Evolutionary conservation across 163 green algal genomes (phyloP).

Genomic region (Scenedesmus sp.): DNA sequence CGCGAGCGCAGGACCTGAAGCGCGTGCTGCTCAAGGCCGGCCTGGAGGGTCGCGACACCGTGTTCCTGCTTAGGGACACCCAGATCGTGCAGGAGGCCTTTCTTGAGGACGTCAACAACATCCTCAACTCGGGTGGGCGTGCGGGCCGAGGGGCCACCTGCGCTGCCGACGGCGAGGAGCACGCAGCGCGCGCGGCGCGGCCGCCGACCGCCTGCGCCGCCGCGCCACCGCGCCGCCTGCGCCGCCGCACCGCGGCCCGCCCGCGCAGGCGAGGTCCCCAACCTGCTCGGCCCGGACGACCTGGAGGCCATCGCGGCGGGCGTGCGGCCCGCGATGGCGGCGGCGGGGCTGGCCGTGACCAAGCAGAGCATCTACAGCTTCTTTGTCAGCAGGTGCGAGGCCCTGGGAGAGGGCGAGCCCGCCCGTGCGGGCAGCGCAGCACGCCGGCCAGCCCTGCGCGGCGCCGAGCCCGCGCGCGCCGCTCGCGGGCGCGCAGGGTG

Average conservation of each 20-base stretch:
- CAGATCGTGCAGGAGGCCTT: slow-evolving; percentile 73
- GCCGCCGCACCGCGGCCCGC: too few species aligned
- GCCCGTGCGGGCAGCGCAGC: neutral
- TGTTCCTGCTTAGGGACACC: slow-evolving; percentile 89
- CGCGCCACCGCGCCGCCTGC: too few species aligned
- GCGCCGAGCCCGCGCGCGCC: too few species aligned
- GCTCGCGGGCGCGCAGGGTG: slow-evolving; percentile 41
- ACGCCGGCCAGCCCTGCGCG: neutral
- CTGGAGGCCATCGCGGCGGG: slow-evolving; percentile 70
- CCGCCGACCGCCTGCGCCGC: too few species aligned
- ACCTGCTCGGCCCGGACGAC: slow-evolving; percentile 78
- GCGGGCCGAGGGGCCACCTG: too few species aligned
- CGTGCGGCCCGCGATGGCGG: slow-evolving; percentile 71
- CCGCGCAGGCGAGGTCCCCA: slow-evolving; percentile 67
- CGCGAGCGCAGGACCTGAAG: slow-evolving; percentile 70
- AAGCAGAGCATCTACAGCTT: slow-evolving; percentile 72
- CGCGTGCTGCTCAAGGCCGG: slow-evolving; percentile 77
- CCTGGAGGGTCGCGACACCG: slow-evolving; percentile 72
- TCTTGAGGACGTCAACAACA: slow-evolving; percentile 90
- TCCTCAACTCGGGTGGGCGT: slow-evolving; percentile 69
- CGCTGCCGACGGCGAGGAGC: too few species aligned
- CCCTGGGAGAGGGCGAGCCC: too few species aligned
- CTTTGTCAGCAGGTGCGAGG: slow-evolving; percentile 68
- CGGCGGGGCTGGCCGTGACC: slow-evolving; percentile 62
- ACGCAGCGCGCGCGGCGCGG: too few species aligned